phyloP scores from a whole-genome alignment of 1,284 basidiomycete genomes.

The Tremellales sp. region DNA sequence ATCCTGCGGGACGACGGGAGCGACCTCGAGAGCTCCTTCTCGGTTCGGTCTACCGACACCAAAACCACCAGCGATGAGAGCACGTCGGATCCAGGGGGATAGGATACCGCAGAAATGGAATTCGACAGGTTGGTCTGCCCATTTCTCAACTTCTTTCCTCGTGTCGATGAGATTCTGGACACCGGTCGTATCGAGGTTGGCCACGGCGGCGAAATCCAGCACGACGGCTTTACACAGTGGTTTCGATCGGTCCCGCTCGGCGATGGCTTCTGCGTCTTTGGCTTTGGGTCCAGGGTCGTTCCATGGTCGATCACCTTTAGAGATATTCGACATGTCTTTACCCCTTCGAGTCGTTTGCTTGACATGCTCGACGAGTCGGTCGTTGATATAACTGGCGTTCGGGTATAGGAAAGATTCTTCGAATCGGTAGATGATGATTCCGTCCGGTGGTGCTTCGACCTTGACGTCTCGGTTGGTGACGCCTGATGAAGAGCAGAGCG shows the following conservation, averaged over 20 bases:
- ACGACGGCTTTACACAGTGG: constrained; percentile 79
- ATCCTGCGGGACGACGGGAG: constrained; percentile 61
- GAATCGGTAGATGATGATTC: constrained; percentile 86
- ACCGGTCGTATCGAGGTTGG: constrained; percentile 64
- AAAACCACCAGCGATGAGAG: constrained; percentile 81
- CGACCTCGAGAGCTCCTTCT: constrained; percentile 60
- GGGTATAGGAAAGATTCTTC: constrained; percentile 94
- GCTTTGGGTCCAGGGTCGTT: constrained; percentile 79
- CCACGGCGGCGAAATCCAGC: constrained; percentile 80
- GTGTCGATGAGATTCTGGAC: constrained; percentile 89
- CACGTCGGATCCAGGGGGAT: constrained; percentile 90
- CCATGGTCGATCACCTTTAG: constrained; percentile 78
- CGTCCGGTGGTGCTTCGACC: constrained; percentile 74
- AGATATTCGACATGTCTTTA: constrained; percentile 61
- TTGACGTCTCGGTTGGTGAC: constrained; percentile 68
- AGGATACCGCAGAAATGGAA: constrained; percentile 62
- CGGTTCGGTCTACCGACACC: constrained; percentile 52
- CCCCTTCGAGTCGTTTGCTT: constrained; percentile 73
- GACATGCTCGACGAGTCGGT: constrained; percentile 73
- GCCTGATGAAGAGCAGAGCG: constrained; percentile 56
- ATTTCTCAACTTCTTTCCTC: constrained; percentile 78
- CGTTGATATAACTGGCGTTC: constrained; percentile 77
- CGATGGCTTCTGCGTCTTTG: constrained; percentile 54
- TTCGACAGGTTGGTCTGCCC: constrained; percentile 74
- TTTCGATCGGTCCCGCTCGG: constrained; percentile 58